A percentile compares a stretch with the other conserved stretches of the same genome.
Evolutionary conservation across 1,139 yeast genomes (phyloP).

Genomic region (Schwanniomyces etchellsii): DNA sequence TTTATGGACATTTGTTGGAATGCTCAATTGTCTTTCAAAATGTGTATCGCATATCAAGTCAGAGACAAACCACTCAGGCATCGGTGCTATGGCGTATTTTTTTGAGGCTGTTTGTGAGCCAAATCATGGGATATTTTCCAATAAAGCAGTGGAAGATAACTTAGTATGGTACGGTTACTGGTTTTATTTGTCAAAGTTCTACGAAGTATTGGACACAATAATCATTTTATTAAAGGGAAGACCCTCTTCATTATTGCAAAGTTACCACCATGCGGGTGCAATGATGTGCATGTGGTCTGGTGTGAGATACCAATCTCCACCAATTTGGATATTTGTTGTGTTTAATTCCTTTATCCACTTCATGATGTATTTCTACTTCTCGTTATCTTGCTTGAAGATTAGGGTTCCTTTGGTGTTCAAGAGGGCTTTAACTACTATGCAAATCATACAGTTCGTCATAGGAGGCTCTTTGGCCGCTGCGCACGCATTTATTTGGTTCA

Average conservation of each 20-base stretch:
- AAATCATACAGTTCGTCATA: slow-evolving; percentile 62
- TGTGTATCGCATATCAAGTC: slow-evolving; percentile 25
- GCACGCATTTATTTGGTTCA: slow-evolving; percentile 58
- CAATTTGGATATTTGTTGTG: slow-evolving; percentile 70
- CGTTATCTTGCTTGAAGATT: slow-evolving; percentile 57
- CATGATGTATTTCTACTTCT: slow-evolving; percentile 70
- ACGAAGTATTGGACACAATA: slow-evolving; percentile 66
- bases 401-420: slow-evolving; percentile 56
- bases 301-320: slow-evolving; percentile 64
- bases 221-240: slow-evolving; percentile 66
- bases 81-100: slow-evolving; percentile 14
- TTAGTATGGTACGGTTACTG: slow-evolving; percentile 59
- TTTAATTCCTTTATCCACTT: slow-evolving; percentile 76
- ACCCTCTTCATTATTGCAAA: slow-evolving; percentile 63
- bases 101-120: slow-evolving; percentile 64
- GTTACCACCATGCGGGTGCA: slow-evolving; percentile 80
- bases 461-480: slow-evolving; percentile 67
- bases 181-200: slow-evolving; percentile 68
- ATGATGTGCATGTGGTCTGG: slow-evolving; percentile 86
- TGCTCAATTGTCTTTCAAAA: slow-evolving; percentile 45
- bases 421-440: slow-evolving; percentile 59
- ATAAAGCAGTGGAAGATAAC: slow-evolving; percentile 31
- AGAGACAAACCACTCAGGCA: slow-evolving; percentile 3
- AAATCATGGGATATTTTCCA: slow-evolving; percentile 53
- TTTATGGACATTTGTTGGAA: slow-evolving; percentile 70